phyloP scores from a whole-genome alignment of 768 basidiomycete genomes.

The Coprinopsis marcescibilis region DNA sequence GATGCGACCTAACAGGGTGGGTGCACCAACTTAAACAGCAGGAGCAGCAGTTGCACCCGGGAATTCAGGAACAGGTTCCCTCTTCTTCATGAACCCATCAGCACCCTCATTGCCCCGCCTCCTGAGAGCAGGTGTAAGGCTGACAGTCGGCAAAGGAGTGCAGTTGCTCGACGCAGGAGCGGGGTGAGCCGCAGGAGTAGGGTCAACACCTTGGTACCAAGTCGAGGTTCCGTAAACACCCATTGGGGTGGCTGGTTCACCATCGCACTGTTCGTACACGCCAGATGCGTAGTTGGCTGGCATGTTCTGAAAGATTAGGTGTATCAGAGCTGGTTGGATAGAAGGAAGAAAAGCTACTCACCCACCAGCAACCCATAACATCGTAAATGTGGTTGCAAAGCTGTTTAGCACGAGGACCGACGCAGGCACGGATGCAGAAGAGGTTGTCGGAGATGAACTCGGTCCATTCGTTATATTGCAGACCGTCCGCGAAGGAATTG shows the following conservation, averaged over 20 bases:
- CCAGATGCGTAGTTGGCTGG: slow-evolving; percentile 61
- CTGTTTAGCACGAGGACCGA: slow-evolving; percentile 46
- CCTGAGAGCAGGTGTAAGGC: slow-evolving; percentile 22
- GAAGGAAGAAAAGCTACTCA: slow-evolving; percentile 16
- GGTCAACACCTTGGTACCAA: slow-evolving; percentile 55
- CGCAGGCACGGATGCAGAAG: slow-evolving; percentile 75
- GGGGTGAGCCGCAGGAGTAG: slow-evolving; percentile 55
- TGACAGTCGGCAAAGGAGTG: slow-evolving; percentile 31
- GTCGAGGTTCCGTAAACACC: slow-evolving; percentile 71
- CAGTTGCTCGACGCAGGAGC: slow-evolving; percentile 65
- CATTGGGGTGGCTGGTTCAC: slow-evolving; percentile 56
- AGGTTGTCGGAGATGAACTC: slow-evolving; percentile 64
- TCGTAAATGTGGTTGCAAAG: slow-evolving; percentile 80
- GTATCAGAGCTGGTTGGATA: not conserved
- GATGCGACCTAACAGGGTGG: too few relatives aligned
- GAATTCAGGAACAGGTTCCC: slow-evolving; percentile 14
- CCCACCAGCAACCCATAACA: slow-evolving; percentile 56
- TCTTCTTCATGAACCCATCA: slow-evolving; percentile 11
- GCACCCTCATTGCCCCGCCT: slow-evolving; percentile 15
- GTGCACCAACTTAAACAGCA: too few relatives aligned
- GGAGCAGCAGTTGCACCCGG: slow-evolving; percentile 18
- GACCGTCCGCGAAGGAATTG: slow-evolving; percentile 43
- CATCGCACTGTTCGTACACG: slow-evolving; percentile 62
- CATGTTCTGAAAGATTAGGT: slow-evolving; percentile 52
- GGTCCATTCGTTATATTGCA: slow-evolving; percentile 79